Base-by-base conservation (phyloP, 2,329 filamentous ascomycete genomes). In the Fusarium sp. region DNA sequence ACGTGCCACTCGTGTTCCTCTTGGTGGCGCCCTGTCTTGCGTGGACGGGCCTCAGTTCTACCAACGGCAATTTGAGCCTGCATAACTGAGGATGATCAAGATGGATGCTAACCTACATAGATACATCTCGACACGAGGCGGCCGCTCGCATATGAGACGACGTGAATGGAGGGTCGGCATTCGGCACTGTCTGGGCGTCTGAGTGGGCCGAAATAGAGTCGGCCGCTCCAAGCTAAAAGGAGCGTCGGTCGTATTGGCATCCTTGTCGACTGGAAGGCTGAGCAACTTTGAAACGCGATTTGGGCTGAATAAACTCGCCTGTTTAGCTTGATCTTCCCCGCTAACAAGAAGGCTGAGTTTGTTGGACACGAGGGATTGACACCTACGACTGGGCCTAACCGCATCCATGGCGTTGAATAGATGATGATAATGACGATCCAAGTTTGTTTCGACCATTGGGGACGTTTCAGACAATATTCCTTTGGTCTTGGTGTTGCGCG, bases 221-320 rank as follows among this genome's bases (percentile, higher is more conserved):
- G 52, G 52, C 63, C 63, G 52, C 52, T 18, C 63, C 27, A 45
- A 45, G 39, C 63, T 48, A 54, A 65, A 59, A 27, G 50, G 57
- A 50, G 63, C 31, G 27, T 43, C 5, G n/a, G 27, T 65, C 63
- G 63, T 65, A 37, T 59, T 31, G 20, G 24, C 22, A 45, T 35
- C 63, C 63, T 48, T 45, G 52, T 18, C 27, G 14, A 22, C 43
- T 31, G 11, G 52, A 65, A 58, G 52, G 63, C 63, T 65, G 52
- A 65, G 63, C 63, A 65, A 65, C 52, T 24, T 45, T 48, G 52
- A 65, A 33, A 65, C 52, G 14, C 57, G 35, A 64, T 37, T 33
- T 27, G 48, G 50, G 61, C 37, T 64, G 45, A 57, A 41, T 6
- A 57, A 33, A n/a, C 24, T 24, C 37, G 24, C n/a, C 50, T 20